phyloP scores from a whole-genome alignment of 192 early-diverging fungal genomes.

The Coemansia sp. region DNA sequence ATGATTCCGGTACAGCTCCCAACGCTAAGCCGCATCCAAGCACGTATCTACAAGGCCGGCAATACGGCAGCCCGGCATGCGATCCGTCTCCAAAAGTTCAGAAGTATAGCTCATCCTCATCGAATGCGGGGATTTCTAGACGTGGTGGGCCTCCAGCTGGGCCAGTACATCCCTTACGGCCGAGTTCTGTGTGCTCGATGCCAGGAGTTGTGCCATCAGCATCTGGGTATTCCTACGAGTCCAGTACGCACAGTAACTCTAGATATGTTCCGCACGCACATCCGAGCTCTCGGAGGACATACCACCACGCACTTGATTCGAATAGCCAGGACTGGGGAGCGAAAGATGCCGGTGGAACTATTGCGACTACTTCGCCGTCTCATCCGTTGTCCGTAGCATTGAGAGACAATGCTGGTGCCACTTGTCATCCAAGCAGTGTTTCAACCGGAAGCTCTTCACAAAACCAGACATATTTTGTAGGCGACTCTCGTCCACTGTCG shows the following conservation, averaged over 20 bases:
- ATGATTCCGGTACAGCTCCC: conserved; percentile 11
- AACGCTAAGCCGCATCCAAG: conserved; percentile 1
- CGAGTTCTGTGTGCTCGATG: conserved; percentile 42
- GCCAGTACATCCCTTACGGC: conserved; percentile 14
- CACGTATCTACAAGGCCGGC: not conserved
- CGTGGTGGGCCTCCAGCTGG: not conserved
- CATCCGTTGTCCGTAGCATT: not conserved
- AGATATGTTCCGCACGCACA: not conserved
- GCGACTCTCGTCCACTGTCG: conserved; percentile 7
- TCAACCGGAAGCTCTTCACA: not conserved
- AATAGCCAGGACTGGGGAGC: conserved; percentile 19
- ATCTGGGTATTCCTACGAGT: conserved; percentile 2
- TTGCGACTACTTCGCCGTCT: not conserved
- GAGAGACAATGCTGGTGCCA: not conserved
- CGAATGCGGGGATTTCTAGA: not conserved
- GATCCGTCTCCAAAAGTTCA: conserved; percentile 11
- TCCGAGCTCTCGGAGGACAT: not conserved
- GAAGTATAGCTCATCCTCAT: conserved; percentile 12
- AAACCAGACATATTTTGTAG: conserved; percentile 2
- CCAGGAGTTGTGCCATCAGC: conserved; percentile 15
- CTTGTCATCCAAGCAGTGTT: not conserved
- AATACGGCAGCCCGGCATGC: not conserved
- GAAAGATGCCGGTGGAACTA: not conserved
- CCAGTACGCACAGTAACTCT: not conserved
- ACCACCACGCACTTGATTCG: conserved; percentile 23